Conservation (phyloP, 2,329 filamentous ascomycete genomes). For the Diplodia mutila region DNA sequence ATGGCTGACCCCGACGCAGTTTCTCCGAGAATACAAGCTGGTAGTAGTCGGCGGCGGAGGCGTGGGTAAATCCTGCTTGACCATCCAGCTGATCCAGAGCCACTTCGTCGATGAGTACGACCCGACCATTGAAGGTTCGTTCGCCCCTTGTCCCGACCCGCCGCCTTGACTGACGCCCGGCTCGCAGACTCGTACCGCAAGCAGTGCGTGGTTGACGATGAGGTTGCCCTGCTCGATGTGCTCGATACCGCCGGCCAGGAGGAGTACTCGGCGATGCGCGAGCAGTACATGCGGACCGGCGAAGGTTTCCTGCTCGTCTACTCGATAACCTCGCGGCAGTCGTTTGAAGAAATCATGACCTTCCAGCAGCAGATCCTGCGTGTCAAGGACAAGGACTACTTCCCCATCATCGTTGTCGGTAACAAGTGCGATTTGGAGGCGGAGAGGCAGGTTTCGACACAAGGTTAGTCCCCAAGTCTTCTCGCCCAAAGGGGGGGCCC, state of each 20-base stretch:
- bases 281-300: conserved; percentile 99
- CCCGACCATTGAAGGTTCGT: conserved; percentile 94
- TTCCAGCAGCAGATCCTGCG: conserved; percentile 98
- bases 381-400: conserved; percentile 99
- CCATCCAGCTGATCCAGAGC: conserved; percentile 79
- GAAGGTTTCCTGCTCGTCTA: conserved; percentile 98
- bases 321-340: conserved; percentile 96
- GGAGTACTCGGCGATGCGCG: conserved; percentile 98
- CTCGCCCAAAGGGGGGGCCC: conserved; percentile 20
- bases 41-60: conserved; percentile 98
- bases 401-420: conserved; percentile 97
- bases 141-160: conserved; percentile 13
- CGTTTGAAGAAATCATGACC: conserved; percentile 97
- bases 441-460: conserved; percentile 87
- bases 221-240: conserved; percentile 95
- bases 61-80: conserved; percentile 98
- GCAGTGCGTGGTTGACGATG: conserved; percentile 98
- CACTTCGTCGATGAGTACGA: conserved; percentile 99
- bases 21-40: conserved; percentile 59
- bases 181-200: conserved; percentile 94
- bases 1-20: conserved; percentile 44
- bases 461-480: conserved; percentile 67
- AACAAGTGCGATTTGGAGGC: conserved; percentile 99
- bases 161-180: conserved; percentile 24
- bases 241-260: conserved; percentile 98